A percentile compares a stretch with the other conserved stretches of the same genome.
Evolutionary conservation across 441 rosid species (phyloP).

Genomic region (Sinapis alba): DNA sequence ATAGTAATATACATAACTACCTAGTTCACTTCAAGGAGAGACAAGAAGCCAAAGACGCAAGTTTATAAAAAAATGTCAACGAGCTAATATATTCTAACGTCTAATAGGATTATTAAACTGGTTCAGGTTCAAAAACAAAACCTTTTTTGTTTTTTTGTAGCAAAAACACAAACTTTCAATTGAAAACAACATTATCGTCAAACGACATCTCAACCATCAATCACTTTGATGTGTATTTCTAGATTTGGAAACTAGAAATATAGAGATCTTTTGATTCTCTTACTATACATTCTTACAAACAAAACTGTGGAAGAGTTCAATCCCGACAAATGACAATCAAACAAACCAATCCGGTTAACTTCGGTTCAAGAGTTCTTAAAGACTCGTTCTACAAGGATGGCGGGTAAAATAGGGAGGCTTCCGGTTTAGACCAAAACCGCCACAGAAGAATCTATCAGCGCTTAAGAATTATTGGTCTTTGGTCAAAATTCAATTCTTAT

Average conservation of each 20-base stretch:
- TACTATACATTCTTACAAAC: not conserved
- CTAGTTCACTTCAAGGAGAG: too few relatives aligned
- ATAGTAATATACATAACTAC: too few relatives aligned
- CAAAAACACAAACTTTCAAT: not conserved
- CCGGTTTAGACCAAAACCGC: constrained; percentile 28
- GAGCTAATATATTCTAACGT: not conserved
- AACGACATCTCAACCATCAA: too few relatives aligned
- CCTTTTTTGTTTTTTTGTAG: too few relatives aligned
- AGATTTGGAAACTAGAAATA: too few relatives aligned
- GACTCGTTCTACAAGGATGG: not conserved
- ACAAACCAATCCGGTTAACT: not conserved
- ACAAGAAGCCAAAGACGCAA: not conserved
- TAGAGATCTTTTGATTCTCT: too few relatives aligned
- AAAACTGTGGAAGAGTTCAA: constrained; percentile 4
- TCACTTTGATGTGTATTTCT: too few relatives aligned
- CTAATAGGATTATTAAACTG: not conserved
- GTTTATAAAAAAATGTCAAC: not conserved
- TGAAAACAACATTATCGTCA: not conserved
- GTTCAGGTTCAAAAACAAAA: not conserved
- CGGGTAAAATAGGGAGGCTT: not conserved
- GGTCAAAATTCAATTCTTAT: constrained; percentile 19
- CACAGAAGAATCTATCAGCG: constrained; percentile 30
- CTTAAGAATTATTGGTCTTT: constrained; percentile 4
- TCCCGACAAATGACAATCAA: not conserved
- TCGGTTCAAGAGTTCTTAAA: not conserved